Conservation (phyloP, 2,329 filamentous ascomycete genomes). For the Pestalotiopsis sp. region DNA sequence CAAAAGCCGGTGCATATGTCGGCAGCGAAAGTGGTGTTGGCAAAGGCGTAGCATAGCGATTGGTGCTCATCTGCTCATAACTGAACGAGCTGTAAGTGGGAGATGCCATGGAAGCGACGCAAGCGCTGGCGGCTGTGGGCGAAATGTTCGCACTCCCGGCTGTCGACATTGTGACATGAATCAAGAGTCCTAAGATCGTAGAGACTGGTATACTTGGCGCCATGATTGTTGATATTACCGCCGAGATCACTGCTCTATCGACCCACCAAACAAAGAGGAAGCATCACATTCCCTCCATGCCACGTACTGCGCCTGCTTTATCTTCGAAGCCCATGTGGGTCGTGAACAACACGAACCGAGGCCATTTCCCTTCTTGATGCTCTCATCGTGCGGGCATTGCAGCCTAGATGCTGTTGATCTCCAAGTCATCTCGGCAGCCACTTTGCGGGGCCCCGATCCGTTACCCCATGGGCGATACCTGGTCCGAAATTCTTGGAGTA, state of each 20-base stretch:
- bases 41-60: slow-evolving; percentile 9
- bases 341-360: neutral
- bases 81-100: slow-evolving; percentile 9
- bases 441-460: slow-evolving; percentile 1
- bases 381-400: neutral
- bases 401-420: neutral
- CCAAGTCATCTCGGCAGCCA: neutral
- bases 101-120: neutral
- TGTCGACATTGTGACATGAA: neutral
- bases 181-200: neutral
- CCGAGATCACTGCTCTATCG: neutral
- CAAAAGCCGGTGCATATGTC: slow-evolving; percentile 1
- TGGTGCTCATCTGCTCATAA: slow-evolving; percentile 8
- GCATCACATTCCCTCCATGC: neutral
- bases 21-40: slow-evolving; percentile 3
- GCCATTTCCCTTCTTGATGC: neutral
- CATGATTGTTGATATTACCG: neutral
- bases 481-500: neutral
- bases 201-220: neutral
- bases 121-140: neutral
- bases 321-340: neutral
- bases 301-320: neutral
- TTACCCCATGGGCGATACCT: neutral
- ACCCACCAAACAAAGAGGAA: neutral
- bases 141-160: neutral